phyloP scores from a whole-genome alignment of 2,329 filamentous ascomycete species.

The Zymoseptoria passerinii region DNA sequence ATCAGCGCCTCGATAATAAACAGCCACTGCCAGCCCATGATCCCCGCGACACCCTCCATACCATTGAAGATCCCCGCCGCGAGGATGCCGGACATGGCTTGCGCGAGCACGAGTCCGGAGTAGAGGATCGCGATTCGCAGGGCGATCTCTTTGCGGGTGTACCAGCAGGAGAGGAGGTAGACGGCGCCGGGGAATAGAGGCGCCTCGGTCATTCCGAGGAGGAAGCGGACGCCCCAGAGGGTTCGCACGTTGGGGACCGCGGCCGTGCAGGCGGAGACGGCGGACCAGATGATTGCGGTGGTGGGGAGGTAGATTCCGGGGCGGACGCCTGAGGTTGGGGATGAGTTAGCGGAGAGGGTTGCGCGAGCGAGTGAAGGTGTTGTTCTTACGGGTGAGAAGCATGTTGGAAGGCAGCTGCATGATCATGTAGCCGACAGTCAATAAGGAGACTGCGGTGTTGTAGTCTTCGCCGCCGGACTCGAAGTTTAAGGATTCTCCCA shows the following conservation, averaged over 20 bases:
- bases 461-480: slow-evolving; percentile 7
- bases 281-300: slow-evolving; percentile 27
- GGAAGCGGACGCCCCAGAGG: slow-evolving; percentile 31
- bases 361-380: no score
- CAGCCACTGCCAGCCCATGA: slow-evolving; percentile 29
- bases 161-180: slow-evolving; percentile 37
- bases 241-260: slow-evolving; percentile 29
- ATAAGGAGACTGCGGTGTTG: slow-evolving; percentile 18
- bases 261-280: slow-evolving; percentile 30
- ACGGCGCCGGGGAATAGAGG: slow-evolving; percentile 33
- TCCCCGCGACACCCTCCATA: slow-evolving; percentile 25
- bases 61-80: slow-evolving; percentile 16
- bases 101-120: slow-evolving; percentile 30
- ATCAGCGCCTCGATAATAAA: slow-evolving; percentile 20
- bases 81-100: slow-evolving; percentile 19
- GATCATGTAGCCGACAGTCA: slow-evolving; percentile 28
- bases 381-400: slow-evolving; percentile 35
- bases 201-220: slow-evolving; percentile 32
- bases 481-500: no score
- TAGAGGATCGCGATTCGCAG: slow-evolving; percentile 33
- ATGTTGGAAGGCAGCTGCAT: slow-evolving; percentile 37
- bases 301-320: slow-evolving; percentile 37
- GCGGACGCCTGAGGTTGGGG: slow-evolving; percentile 5
- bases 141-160: slow-evolving; percentile 33
- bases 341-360: no score